Evolutionary conservation across 208 protist genomes (phyloP).

Genomic region (Angomonas deanei): DNA sequence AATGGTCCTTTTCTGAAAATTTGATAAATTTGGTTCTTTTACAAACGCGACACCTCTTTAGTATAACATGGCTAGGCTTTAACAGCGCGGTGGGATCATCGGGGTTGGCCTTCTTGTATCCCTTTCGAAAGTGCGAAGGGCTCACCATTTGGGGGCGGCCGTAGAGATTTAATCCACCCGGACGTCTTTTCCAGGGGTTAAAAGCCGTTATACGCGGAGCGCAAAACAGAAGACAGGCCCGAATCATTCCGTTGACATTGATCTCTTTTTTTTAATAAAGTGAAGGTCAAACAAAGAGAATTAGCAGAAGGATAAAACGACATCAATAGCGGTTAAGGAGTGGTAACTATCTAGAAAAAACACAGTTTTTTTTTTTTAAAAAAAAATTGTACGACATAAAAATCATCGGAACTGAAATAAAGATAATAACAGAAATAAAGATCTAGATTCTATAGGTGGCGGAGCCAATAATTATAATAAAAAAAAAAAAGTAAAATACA

Average conservation of each 20-base stretch:
- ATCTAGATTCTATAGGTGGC: background rate
- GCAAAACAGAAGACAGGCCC: conserved; percentile 1
- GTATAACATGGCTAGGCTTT: conserved; percentile 66
- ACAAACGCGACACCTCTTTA: conserved; percentile 74
- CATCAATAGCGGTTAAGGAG: no score
- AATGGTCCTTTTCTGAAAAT: conserved; percentile 44
- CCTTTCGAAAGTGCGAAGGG: conserved; percentile 40
- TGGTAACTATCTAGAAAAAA: no score
- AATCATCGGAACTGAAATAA: conserved; percentile 13
- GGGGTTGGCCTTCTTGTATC: conserved; percentile 54
- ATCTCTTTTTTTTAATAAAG: conserved; percentile 5
- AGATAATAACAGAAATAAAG: background rate
- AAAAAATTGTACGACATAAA: conserved; percentile 9
- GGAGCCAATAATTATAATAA: no score
- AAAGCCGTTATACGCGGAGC: conserved; percentile 61
- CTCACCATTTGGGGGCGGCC: conserved; percentile 81
- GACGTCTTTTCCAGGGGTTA: conserved; percentile 82
- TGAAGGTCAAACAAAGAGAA: no score
- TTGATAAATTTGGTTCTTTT: conserved; percentile 71
- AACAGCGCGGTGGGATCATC: conserved; percentile 75
- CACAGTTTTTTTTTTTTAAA: conserved; percentile 3
- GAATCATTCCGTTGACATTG: conserved; percentile 27
- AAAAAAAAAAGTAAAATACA: conserved; percentile 6
- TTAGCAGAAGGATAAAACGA: no score
- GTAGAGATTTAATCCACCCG: conserved; percentile 53